Evolutionary conservation across 805 yeast genomes (phyloP).

Genomic region (Metschnikowia arizonensis): DNA sequence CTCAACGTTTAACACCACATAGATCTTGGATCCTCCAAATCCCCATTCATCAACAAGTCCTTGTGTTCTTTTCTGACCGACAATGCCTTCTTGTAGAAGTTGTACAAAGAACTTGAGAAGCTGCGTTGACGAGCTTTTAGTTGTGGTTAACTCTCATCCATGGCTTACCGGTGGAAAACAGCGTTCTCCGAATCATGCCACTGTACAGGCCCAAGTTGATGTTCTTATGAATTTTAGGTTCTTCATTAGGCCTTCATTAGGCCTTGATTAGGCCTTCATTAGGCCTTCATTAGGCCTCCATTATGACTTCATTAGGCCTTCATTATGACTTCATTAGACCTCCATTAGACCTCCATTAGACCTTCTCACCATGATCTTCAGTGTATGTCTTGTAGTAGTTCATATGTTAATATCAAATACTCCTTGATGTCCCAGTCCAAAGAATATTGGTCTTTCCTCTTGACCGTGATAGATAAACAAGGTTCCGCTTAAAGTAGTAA

Average conservation of each 20-base stretch:
- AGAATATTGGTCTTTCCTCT: slow-evolving; percentile 53
- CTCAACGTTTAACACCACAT: slow-evolving; percentile 25
- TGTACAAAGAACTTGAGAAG: slow-evolving; percentile 43
- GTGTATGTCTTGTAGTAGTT: slow-evolving; percentile 37
- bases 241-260: too few species aligned
- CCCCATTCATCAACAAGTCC: slow-evolving; percentile 45
- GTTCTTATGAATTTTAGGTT: too few species aligned
- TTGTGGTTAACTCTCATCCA: slow-evolving; percentile 53
- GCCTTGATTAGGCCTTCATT: too few species aligned
- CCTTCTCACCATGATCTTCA: slow-evolving; percentile 22
- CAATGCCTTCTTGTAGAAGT: slow-evolving; percentile 45
- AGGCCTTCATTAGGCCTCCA: too few species aligned
- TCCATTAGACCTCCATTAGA: slow-evolving; percentile 24
- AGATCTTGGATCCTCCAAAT: slow-evolving; percentile 30
- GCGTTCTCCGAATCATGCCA: slow-evolving; percentile 44
- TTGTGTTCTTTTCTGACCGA: slow-evolving; percentile 41
- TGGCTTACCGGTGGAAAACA: slow-evolving; percentile 47
- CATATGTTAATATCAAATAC: slow-evolving; percentile 46
- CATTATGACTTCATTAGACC: too few species aligned
- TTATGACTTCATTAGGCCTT: too few species aligned
- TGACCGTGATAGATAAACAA: slow-evolving; percentile 58
- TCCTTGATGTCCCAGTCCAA: slow-evolving; percentile 45
- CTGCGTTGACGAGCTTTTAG: slow-evolving; percentile 47
- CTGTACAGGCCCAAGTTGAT: slow-evolving; percentile 46
- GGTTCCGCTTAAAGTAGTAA: slow-evolving; percentile 49